Base-by-base conservation (phyloP, 129 eudicot species). In the Sambucus nigra region DNA sequence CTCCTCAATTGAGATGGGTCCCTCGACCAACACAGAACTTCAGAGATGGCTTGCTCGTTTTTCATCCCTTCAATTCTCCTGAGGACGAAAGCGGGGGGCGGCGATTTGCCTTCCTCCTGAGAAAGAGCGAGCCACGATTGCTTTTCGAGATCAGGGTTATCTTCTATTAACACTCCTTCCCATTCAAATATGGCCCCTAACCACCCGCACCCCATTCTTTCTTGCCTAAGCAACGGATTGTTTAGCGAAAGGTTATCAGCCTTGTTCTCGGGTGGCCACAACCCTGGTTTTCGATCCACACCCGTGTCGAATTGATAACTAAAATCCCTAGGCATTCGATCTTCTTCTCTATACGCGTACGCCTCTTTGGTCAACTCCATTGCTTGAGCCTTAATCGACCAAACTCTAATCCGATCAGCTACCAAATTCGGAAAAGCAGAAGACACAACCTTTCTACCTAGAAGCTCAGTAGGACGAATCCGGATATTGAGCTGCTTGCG, bases 181-280 rank as follows among this genome's bases (percentile, higher is more conserved):
- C 89, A 91, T 48, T 91, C 99, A 15, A 91, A 91, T 49, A 91
- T 91, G 10, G 80, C 95, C 66, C 89, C 95, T 64, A 91, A 72
- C 98, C 98, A 89, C 42, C 98, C 98, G 48, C 94, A 81, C 22
- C 98, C 95, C 98, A 89, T 81, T 60, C 88, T 74, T 50, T 89
- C 86, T 55, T 76, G 89, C 13, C 98, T 60, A 21, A 85, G 88
- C 54, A 89, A 79, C 7, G 98, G 98, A 56, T 89, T 89, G 0
- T 76, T 78, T 21, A 89, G 75, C 4, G 80, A 62, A 3, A 84
- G 73, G 55, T 70, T 76, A 59, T 89, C 98, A 1, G 94, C 98
- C 61, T 72, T 84, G 66, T 89, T 89, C 26, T 72, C 78, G 0
- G 98, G 95, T 5, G 98, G 98, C 95, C 95, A 81, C 26, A 64